Conservation (phyloP, 2,329 filamentous ascomycete species). For the Gaeumannomyces tritici region DNA sequence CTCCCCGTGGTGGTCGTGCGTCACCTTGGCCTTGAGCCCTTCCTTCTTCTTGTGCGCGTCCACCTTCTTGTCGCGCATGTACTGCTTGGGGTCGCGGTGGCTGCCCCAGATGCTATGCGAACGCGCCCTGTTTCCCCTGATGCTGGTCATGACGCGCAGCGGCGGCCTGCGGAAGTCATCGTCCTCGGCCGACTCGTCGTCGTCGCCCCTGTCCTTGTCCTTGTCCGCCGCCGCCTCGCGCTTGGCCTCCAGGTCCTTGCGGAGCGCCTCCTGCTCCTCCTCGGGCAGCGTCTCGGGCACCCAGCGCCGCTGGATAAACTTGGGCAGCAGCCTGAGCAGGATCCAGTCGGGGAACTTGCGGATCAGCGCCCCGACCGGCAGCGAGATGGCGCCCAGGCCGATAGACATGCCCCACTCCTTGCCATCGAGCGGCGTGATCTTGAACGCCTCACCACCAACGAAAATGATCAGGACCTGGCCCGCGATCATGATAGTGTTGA, state of each 20-base stretch:
- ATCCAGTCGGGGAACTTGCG: constrained; percentile 62
- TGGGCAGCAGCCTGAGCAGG: constrained; percentile 14
- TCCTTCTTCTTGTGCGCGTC: constrained; percentile 11
- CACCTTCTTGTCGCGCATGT: constrained; percentile 16
- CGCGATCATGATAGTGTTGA: constrained; percentile 73
- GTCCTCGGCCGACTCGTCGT: constrained; percentile 2
- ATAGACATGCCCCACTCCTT: constrained; percentile 79
- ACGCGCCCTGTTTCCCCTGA: constrained; percentile 15
- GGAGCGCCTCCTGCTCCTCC: neutral
- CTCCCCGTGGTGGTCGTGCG: neutral
- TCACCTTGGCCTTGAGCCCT: neutral
- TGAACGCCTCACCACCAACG: constrained; percentile 68
- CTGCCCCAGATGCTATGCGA: constrained; percentile 10
- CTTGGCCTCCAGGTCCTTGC: constrained; percentile 5
- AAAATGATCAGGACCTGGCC: constrained; percentile 81
- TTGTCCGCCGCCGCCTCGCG: neutral
- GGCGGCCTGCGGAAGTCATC: constrained; percentile 8
- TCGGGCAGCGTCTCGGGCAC: constrained; percentile 11
- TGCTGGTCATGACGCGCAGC: constrained; percentile 14
- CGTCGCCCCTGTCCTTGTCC: neutral
- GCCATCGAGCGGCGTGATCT: constrained; percentile 51
- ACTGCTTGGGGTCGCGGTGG: constrained; percentile 13
- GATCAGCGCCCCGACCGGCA: constrained; percentile 65
- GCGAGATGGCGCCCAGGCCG: constrained; percentile 62
- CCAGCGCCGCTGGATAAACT: constrained; percentile 11